These are phyloP conservation scores for Suillus placidus DNA, from an alignment of 768 basidiomycete genomes.

Conservation along the genomic window DNA sequence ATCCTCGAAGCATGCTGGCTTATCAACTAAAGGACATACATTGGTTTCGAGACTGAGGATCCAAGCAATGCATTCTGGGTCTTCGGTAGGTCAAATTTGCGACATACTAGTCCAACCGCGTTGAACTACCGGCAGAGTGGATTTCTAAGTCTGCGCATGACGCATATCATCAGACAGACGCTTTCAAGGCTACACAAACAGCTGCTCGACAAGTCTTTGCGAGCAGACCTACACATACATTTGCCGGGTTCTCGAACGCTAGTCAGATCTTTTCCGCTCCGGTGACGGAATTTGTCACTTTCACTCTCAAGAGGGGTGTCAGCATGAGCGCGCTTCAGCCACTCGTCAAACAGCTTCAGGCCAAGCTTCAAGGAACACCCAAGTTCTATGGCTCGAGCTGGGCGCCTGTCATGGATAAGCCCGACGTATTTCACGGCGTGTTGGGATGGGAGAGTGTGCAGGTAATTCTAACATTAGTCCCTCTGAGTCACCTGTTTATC, in stretches of 20 bases:
- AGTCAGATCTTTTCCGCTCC: conserved; percentile 26
- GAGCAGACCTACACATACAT: conserved; percentile 19
- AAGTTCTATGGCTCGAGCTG: conserved; percentile 35
- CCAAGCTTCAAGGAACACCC: conserved; percentile 21
- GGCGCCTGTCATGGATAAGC: conserved; percentile 23
- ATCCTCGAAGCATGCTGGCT: background rate
- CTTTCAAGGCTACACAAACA: conserved; percentile 10
- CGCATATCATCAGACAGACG: conserved; percentile 14
- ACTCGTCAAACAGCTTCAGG: conserved; percentile 27
- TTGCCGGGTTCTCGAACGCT: conserved; percentile 27
- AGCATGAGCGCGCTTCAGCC: conserved; percentile 21
- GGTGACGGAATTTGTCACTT: conserved; percentile 38
- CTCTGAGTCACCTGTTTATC: background rate
- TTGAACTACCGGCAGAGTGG: conserved; percentile 25
- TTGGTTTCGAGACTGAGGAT: conserved; percentile 34
- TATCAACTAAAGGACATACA: conserved; percentile 17
- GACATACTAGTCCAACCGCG: background rate
- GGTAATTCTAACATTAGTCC: conserved; percentile 19
- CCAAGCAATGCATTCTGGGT: conserved; percentile 30
- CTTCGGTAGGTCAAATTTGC: conserved; percentile 18
- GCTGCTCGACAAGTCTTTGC: conserved; percentile 20
- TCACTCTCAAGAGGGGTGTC: conserved; percentile 30
- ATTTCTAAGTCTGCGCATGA: conserved; percentile 23
- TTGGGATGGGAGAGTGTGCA: conserved; percentile 42
- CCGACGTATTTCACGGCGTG: conserved; percentile 29